Evolutionary conservation across 345 rosid species (phyloP).

Genomic region (Salix udensis): DNA sequence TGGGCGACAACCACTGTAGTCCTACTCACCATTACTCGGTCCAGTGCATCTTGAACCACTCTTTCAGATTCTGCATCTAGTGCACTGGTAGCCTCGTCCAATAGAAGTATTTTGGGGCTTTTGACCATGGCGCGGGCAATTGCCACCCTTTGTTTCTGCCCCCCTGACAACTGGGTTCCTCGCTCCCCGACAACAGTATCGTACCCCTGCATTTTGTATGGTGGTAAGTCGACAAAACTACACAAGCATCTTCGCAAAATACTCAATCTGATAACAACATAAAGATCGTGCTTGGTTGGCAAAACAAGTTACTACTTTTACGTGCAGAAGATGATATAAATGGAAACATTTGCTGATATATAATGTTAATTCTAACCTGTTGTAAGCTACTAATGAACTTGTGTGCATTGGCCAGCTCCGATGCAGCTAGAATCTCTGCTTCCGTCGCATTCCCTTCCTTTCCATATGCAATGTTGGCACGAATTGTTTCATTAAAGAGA

Average conservation of each 20-base stretch:
- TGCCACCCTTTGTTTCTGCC: constrained; percentile 84
- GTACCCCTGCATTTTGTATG: constrained; percentile 46
- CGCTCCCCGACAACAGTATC: constrained; percentile 69
- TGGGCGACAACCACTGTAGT: constrained; percentile 73
- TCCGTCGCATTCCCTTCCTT: constrained; percentile 70
- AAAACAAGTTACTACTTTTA: neutral
- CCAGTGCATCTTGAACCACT: constrained; percentile 74
- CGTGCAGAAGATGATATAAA: neutral
- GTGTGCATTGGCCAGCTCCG: constrained; percentile 80
- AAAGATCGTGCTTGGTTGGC: neutral
- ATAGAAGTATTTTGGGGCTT: constrained; percentile 58
- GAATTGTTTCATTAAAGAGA: constrained; percentile 71
- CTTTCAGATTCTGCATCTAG: constrained; percentile 73
- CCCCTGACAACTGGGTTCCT: constrained; percentile 72
- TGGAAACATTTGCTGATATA: neutral
- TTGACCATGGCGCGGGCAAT: constrained; percentile 76
- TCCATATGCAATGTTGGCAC: constrained; percentile 78
- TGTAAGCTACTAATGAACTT: constrained; percentile 70
- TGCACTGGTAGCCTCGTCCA: constrained; percentile 78
- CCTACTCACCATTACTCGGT: constrained; percentile 54
- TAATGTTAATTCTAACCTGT: constrained; percentile 44
- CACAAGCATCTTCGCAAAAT: neutral
- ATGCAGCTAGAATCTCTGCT: constrained; percentile 61
- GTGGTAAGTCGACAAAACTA: neutral
- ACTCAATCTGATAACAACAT: neutral